phyloP scores from a whole-genome alignment of 2,329 filamentous ascomycete species.

The Zopfia rhizophila region DNA sequence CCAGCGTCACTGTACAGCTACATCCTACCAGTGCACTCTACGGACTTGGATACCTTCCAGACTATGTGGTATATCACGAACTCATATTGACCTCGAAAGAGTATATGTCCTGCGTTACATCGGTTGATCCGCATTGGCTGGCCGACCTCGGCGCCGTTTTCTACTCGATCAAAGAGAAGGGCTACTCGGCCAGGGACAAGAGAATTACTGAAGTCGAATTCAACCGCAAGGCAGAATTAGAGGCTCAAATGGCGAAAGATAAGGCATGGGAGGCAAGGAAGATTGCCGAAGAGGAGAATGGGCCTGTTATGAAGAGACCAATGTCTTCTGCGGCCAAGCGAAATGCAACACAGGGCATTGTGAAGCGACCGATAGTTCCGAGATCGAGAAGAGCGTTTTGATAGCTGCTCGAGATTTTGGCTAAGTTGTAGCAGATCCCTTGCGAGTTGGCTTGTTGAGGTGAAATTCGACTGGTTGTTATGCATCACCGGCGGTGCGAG shows the following conservation, averaged over 20 bases:
- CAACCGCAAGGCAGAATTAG: slow-evolving; percentile 91
- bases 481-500: too few species aligned
- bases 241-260: slow-evolving; percentile 90
- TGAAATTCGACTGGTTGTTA: too few species aligned
- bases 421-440: too few species aligned
- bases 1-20: slow-evolving; percentile 90
- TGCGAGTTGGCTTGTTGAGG: too few species aligned
- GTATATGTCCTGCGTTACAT: slow-evolving; percentile 97
- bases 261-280: slow-evolving; percentile 73
- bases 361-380: slow-evolving; percentile 52
- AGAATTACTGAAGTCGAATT: slow-evolving; percentile 91
- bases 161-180: slow-evolving; percentile 97
- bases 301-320: slow-evolving; percentile 38
- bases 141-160: slow-evolving; percentile 97
- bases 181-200: slow-evolving; percentile 87
- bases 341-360: slow-evolving; percentile 46
- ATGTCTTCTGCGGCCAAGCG: slow-evolving; percentile 42
- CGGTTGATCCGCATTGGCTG: slow-evolving; percentile 96
- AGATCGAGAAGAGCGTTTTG: slow-evolving; percentile 39
- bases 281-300: slow-evolving; percentile 47
- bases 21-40: slow-evolving; percentile 95
- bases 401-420: too few species aligned
- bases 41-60: slow-evolving; percentile 90
- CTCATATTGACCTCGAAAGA: slow-evolving; percentile 96
- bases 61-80: slow-evolving; percentile 98